Conservation (phyloP, 345 rosid species). For the Syzygium jambos region DNA sequence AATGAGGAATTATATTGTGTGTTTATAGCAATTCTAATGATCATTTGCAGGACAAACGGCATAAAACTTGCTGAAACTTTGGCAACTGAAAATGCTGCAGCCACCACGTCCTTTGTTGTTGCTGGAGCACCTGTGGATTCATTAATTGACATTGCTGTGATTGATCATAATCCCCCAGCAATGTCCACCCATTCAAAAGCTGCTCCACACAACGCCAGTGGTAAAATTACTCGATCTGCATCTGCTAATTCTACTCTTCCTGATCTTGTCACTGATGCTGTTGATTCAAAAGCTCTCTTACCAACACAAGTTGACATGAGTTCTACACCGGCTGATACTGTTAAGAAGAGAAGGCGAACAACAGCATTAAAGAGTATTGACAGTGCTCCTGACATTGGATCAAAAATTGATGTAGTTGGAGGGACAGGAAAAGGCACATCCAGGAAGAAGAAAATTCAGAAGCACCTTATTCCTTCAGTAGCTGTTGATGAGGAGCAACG, state of each 20-base stretch:
- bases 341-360: slow-evolving; percentile 73
- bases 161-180: background rate
- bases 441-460: slow-evolving; percentile 17
- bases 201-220: background rate
- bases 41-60: slow-evolving; percentile 34
- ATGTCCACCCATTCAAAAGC: background rate
- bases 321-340: slow-evolving; percentile 62
- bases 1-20: background rate
- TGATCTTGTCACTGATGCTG: slow-evolving; percentile 4
- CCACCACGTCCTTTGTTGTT: background rate
- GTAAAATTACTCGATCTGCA: background rate
- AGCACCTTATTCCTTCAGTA: slow-evolving; percentile 17
- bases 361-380: slow-evolving; percentile 28
- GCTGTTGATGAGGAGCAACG: slow-evolving; percentile 15
- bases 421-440: slow-evolving; percentile 25
- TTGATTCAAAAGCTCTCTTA: background rate
- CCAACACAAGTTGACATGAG: slow-evolving; percentile 26
- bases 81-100: slow-evolving; percentile 3
- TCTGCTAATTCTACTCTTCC: background rate
- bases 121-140: background rate
- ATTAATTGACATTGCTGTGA: background rate
- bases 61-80: slow-evolving; percentile 40
- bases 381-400: background rate
- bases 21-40: background rate
- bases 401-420: slow-evolving; percentile 15